Base-by-base conservation (phyloP, 345 rosid genomes). In the Salix purpurea region DNA sequence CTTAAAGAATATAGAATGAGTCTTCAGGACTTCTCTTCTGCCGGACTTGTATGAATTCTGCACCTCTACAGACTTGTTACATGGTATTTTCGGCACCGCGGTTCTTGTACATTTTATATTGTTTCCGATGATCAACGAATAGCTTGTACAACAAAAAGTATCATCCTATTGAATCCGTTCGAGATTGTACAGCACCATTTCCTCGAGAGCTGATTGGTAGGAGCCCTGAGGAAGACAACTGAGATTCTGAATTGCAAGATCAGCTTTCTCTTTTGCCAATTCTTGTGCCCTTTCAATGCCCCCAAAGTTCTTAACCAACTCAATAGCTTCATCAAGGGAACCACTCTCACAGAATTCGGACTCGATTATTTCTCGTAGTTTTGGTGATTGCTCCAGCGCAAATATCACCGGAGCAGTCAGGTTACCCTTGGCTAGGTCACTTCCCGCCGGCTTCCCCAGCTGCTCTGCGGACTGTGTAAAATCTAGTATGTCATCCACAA, bases 401-500 rank as follows among this genome's bases (percentile, higher is more conserved):
- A 91, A 93, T 34, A 93, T 92, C 67, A 92, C 97, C 0, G 98
- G 99, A 4, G 99, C 98, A 0, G 99, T 96, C 77, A 96, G 85
- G 86, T 90, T 96, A 44, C 98, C 99, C 80, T 87, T 90, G 4
- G 84, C 97, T 26, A 96, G 79, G 85, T 96, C 98, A 77, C 88
- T 90, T 19, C 91, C 99, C 0, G 95, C 91, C 13, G 98, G 98
- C 84, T 93, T 96, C 77, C 99, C 98, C 62, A 92, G 86, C 88
- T 92, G 97, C 88, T 92, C 95, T 1, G 97, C 86, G 1, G 99
- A 89, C 78, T 93, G 94, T 46, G 99, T 93, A 60, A 96, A 96
- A 82, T 96, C 99, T 80, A 96, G 60, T 81, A 96, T 90, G 88
- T 92, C 99, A 72, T 93, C 98, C 11, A 91, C 94, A 16, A 96